Evolutionary conservation across 495 filamentous ascomycete species (phyloP).

Genomic region (Aspergillus asperescens): DNA sequence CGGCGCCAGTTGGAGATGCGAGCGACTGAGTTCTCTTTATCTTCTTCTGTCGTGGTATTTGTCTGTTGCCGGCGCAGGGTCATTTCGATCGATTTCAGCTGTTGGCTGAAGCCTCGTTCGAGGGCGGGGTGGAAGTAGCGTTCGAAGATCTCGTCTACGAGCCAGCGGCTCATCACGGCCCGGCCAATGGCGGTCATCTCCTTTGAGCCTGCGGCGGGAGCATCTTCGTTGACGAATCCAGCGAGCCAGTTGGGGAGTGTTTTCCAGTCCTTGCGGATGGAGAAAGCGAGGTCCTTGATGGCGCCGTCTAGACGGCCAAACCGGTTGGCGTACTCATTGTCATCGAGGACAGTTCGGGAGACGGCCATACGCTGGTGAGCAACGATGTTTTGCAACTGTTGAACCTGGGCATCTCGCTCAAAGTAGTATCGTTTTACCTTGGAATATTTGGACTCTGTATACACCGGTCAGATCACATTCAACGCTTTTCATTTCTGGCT

Average conservation of each 20-base stretch:
- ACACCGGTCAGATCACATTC: slow-evolving; percentile 13
- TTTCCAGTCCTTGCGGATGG: slow-evolving; percentile 90
- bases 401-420: slow-evolving; percentile 88
- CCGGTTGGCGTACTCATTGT: slow-evolving; percentile 86
- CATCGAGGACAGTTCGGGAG: slow-evolving; percentile 91
- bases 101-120: slow-evolving; percentile 64
- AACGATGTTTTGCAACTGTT: slow-evolving; percentile 91
- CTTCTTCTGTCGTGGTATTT: slow-evolving; percentile 70
- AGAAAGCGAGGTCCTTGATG: slow-evolving; percentile 90
- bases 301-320: slow-evolving; percentile 92
- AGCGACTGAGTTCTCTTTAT: slow-evolving; percentile 81
- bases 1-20: slow-evolving; percentile 91
- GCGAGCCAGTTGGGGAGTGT: slow-evolving; percentile 73
- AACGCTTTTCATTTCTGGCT: slow-evolving; percentile 15
- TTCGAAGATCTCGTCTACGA: slow-evolving; percentile 87
- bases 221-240: slow-evolving; percentile 74
- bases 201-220: slow-evolving; percentile 73
- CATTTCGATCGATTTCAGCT: slow-evolving; percentile 81
- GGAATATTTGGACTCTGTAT: slow-evolving; percentile 83
- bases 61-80: slow-evolving; percentile 72
- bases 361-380: slow-evolving; percentile 93
- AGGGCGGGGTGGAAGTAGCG: slow-evolving; percentile 86
- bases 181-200: slow-evolving; percentile 97
- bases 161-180: slow-evolving; percentile 81
- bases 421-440: slow-evolving; percentile 98